phyloP scores from a whole-genome alignment of 2,329 filamentous ascomycete genomes.

The Cladosporium sp. region DNA sequence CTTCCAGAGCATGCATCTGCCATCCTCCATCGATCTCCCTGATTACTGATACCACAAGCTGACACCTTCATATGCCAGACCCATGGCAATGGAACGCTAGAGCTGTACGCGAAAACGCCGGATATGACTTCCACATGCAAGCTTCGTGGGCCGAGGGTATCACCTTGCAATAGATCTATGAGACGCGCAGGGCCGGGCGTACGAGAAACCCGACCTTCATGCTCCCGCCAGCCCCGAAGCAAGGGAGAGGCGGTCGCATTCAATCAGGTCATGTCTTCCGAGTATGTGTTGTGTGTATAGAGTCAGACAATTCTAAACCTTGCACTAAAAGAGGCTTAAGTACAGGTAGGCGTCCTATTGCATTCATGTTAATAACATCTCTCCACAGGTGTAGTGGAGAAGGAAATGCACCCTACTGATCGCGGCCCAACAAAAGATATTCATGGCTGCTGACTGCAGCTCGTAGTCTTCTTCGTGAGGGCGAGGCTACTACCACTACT shows the following conservation, averaged over 20 bases:
- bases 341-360: not conserved
- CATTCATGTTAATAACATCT: not conserved
- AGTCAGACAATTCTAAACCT: not conserved
- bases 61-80: not conserved
- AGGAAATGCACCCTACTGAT: not conserved
- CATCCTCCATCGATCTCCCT: not conserved
- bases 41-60: not conserved
- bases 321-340: not conserved
- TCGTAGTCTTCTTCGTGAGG: not conserved
- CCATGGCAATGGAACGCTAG: conserved; percentile 3
- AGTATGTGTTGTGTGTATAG: not conserved
- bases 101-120: conserved; percentile 6
- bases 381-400: not conserved
- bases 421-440: conserved; percentile 3
- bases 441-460: conserved; percentile 3
- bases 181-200: not conserved
- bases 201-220: not conserved
- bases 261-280: not conserved
- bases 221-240: not conserved
- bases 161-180: not conserved
- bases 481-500: not conserved
- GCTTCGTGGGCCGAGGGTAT: conserved; percentile 1
- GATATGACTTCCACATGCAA: conserved; percentile 12
- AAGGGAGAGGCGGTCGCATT: not conserved
- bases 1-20: not conserved